These are phyloP conservation scores for Phaffia australis DNA, from an alignment of 768 basidiomycete species.

Conservation along the genomic window DNA sequence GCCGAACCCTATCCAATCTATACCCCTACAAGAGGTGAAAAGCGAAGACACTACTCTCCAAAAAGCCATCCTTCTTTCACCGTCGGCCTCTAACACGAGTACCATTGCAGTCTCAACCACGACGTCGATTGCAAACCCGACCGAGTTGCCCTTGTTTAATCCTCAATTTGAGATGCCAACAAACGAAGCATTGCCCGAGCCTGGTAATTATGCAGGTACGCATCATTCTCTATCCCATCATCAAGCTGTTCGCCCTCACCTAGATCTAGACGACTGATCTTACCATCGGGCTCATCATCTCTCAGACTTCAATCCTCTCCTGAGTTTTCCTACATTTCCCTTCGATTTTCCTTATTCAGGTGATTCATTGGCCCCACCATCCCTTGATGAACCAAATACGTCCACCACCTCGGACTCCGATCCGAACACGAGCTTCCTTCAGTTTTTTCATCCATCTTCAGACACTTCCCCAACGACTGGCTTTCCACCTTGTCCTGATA, in stretches of 20 bases:
- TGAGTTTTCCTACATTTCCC: slow-evolving; percentile 14
- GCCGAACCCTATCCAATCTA: too few relatives aligned
- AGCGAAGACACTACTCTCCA: too few relatives aligned
- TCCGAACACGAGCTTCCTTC: too few relatives aligned
- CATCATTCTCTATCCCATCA: background rate
- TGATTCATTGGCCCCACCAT: background rate
- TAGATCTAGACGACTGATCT: too few relatives aligned
- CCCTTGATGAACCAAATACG: too few relatives aligned
- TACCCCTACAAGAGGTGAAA: too few relatives aligned
- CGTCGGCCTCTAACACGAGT: too few relatives aligned
- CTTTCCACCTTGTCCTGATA: slow-evolving; percentile 2
- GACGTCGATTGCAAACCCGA: too few relatives aligned
- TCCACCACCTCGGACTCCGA: too few relatives aligned
- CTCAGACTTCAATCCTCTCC: slow-evolving; percentile 23
- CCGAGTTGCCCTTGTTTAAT: background rate
- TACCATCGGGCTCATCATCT: background rate
- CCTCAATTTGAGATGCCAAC: slow-evolving; percentile 14
- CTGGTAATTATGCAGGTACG: slow-evolving; percentile 11
- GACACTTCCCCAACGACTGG: background rate
- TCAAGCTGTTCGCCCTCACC: too few relatives aligned
- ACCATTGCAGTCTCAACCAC: too few relatives aligned
- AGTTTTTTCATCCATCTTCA: background rate
- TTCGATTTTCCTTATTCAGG: slow-evolving; percentile 13
- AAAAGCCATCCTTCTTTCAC: too few relatives aligned
- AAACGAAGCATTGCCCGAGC: background rate